Evolutionary conservation across 2,329 filamentous ascomycete species (phyloP), one percentile per base, ranked within the genome.

Genomic region (Achaetomium macrosporum): DNA sequence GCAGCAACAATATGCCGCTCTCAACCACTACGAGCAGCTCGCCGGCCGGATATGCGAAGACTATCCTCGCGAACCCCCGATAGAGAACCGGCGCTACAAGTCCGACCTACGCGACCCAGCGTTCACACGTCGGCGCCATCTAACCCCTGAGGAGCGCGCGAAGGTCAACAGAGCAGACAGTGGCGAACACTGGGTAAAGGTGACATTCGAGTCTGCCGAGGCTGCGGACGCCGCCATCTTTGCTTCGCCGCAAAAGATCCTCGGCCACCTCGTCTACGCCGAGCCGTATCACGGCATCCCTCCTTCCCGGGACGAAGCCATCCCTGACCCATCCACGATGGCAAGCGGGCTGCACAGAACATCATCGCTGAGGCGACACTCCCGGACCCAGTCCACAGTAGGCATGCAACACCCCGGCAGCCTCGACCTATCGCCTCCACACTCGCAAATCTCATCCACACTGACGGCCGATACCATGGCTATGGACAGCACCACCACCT

Each of bases 41-140:
- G 92, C 88, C 7, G 91, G 91, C 25, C 74, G 82, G 57, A 89
- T 96, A 66, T 91, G 91, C 69, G 92, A 97, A 72, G 91, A 96
- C 71, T 97, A 97, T 69, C 83, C 90, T 9, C 84, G 92, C 57
- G 84, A 88, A 58, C 86, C 92, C n/a, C 87, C 88, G 2, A 76
- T 82, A 51, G 78, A 84, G 57, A 80, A 82, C 64, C 76, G 79
- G 53, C 78, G 86, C 53, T 92, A 87, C 73, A 87, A 88, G 65
- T 80, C 84, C 1, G 82, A 91, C 60, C 80, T 88, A 56, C 80
- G 86, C 57, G 85, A 90, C 62, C 82, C 87, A 47, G 83, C 87
- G 10, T 80, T 86, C 9, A 83, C 85, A 44, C 81, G 83, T 53
- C 78, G 81, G 47, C 73, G 76, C 39, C 79, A 80, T 10, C 72